phyloP scores from a whole-genome alignment of 2,329 filamentous ascomycete genomes.

The Pseudogymnoascus sp. region DNA sequence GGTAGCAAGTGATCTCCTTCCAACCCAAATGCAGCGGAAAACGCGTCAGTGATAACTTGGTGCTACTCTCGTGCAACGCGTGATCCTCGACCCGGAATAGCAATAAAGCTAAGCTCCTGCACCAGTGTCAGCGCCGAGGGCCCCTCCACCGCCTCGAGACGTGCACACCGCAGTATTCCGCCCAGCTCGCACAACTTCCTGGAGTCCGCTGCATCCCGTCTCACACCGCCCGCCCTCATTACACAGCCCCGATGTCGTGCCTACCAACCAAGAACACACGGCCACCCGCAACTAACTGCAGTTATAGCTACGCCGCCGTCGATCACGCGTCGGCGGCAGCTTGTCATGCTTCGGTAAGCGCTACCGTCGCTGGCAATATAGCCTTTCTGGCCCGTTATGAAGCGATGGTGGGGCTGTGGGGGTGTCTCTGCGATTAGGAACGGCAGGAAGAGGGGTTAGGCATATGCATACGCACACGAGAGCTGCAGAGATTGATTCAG shows the following conservation, averaged over 20 bases:
- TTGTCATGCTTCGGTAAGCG: conserved; percentile 5
- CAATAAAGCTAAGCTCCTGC: neutral
- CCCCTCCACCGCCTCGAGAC: neutral
- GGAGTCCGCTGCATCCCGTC: neutral
- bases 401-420: neutral
- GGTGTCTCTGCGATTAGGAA: neutral
- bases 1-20: neutral
- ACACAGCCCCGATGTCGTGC: neutral
- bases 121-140: neutral
- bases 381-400: neutral
- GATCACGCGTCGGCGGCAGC: neutral
- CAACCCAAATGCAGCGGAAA: neutral
- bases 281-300: neutral
- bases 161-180: neutral
- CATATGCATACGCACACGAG: neutral
- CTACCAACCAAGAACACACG: neutral
- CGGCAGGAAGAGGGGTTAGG: neutral
- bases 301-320: neutral
- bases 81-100: neutral
- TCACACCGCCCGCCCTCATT: neutral
- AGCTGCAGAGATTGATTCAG: neutral
- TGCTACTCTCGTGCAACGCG: neutral
- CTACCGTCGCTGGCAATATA: neutral
- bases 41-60: neutral
- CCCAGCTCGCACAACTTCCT: neutral